phyloP scores from a whole-genome alignment of 2,329 filamentous ascomycete species.

The Alternaria arbusti region DNA sequence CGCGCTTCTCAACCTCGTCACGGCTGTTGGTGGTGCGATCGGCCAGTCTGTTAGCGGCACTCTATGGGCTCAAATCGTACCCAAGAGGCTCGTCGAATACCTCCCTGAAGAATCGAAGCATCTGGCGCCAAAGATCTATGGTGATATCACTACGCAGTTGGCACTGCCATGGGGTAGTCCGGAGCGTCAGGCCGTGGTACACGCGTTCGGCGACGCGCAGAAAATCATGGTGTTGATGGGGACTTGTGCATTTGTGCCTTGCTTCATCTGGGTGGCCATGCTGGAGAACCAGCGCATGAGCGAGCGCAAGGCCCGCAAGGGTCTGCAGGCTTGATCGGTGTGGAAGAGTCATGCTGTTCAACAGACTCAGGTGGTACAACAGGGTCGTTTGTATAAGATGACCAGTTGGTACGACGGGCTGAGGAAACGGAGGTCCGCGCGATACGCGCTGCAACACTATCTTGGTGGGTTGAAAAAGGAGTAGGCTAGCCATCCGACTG shows the following conservation, averaged over 20 bases:
- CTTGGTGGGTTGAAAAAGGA: background rate
- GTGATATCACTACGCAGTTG: constrained; percentile 61
- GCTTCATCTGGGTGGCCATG: constrained; percentile 28
- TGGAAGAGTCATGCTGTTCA: background rate
- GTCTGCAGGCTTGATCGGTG: constrained; percentile 13
- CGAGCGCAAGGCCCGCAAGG: constrained; percentile 11
- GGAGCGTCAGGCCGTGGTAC: constrained; percentile 49
- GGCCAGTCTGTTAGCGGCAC: constrained; percentile 62
- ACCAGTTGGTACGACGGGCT: background rate
- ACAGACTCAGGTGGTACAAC: background rate
- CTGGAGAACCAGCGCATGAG: constrained; percentile 28
- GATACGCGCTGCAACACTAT: background rate
- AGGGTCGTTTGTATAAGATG: background rate
- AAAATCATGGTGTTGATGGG: constrained; percentile 39
- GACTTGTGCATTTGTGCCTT: constrained; percentile 31
- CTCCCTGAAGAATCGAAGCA: constrained; percentile 20
- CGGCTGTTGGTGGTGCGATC: constrained; percentile 56
- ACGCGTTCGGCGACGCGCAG: constrained; percentile 42
- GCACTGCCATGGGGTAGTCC: constrained; percentile 56
- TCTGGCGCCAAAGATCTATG: constrained; percentile 23
- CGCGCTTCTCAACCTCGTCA: constrained; percentile 61
- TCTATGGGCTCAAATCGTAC: constrained; percentile 67
- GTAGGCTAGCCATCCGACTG: background rate
- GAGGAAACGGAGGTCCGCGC: background rate
- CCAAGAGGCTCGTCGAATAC: constrained; percentile 27